Conservation (phyloP, 169 alveolate genomes). For the Plasmodium vivax region DNA sequence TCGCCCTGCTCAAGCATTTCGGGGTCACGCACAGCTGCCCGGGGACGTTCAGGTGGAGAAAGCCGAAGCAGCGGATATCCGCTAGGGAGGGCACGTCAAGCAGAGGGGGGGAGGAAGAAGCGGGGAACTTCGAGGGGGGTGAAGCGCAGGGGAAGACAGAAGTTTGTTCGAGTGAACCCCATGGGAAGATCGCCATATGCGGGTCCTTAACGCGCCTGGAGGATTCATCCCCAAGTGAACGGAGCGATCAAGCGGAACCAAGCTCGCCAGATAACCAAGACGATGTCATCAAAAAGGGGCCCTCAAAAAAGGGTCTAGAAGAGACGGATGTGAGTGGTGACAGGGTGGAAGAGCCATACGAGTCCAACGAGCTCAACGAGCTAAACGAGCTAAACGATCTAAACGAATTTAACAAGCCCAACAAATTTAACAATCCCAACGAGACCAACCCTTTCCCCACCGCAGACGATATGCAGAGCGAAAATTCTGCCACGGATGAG, state of each 20-base stretch:
- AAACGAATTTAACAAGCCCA: too few species aligned
- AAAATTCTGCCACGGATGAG: background rate
- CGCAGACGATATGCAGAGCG: background rate
- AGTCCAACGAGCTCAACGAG: background rate
- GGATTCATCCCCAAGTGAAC: background rate
- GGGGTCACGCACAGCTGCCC: conserved; percentile 74
- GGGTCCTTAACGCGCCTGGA: background rate
- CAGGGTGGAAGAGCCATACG: background rate
- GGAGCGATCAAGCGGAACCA: background rate
- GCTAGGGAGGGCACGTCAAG: background rate
- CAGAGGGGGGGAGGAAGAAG: background rate
- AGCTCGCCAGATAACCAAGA: background rate
- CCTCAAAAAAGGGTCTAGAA: background rate
- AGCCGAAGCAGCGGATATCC: background rate
- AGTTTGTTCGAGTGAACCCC: background rate
- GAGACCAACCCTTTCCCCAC: background rate
- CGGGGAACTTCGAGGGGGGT: background rate
- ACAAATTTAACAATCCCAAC: too few species aligned
- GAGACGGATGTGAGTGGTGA: background rate
- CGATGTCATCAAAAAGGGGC: background rate
- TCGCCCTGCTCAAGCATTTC: conserved; percentile 53
- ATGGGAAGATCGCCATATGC: background rate
- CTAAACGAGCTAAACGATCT: background rate
- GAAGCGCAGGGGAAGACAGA: background rate
- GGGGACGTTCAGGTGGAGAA: conserved; percentile 21